A percentile compares a stretch with the other conserved stretches of the same genome.
phyloP scores from a whole-genome alignment of 345 rosid genomes.

The Pistacia atlantica region DNA sequence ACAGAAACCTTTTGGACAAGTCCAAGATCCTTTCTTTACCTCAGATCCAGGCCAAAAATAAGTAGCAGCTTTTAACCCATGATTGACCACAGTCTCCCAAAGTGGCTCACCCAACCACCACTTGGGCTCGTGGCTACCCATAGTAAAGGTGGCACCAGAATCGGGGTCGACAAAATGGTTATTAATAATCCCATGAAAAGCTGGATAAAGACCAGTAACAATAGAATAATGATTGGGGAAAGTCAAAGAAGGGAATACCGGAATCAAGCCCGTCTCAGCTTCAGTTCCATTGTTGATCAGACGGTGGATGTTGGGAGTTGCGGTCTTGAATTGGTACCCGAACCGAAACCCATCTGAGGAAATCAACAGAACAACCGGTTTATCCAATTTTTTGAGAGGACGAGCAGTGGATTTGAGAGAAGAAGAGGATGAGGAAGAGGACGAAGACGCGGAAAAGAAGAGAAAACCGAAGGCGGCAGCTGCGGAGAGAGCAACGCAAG shows the following conservation, averaged over 20 bases:
- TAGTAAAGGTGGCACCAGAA: constrained; percentile 56
- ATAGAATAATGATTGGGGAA: constrained; percentile 96
- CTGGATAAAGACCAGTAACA: constrained; percentile 91
- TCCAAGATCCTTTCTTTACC: constrained; percentile 91
- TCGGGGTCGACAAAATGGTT: constrained; percentile 72
- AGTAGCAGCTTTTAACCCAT: constrained; percentile 81
- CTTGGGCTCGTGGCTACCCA: constrained; percentile 80
- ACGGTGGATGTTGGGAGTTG: constrained; percentile 69
- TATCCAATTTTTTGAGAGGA: constrained; percentile 60
- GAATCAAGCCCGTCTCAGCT: constrained; percentile 84
- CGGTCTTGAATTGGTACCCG: constrained; percentile 88
- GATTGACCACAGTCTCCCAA: constrained; percentile 89
- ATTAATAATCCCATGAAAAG: constrained; percentile 77
- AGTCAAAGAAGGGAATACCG: constrained; percentile 84
- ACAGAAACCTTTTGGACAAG: constrained; percentile 65
- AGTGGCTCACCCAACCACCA: constrained; percentile 98
- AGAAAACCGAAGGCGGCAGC: constrained; percentile 73
- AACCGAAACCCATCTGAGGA: constrained; percentile 96
- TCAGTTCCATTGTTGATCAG: constrained; percentile 81
- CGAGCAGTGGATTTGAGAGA: constrained; percentile 39
- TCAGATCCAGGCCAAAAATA: constrained; percentile 98
- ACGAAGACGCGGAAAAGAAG: constrained; percentile 44
- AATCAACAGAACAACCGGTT: constrained; percentile 72
- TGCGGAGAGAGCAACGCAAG: constrained; percentile 74
- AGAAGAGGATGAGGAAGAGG: constrained; percentile 16